Conservation (phyloP, 2,329 filamentous ascomycete species). For the Ophiostoma australiae region DNA sequence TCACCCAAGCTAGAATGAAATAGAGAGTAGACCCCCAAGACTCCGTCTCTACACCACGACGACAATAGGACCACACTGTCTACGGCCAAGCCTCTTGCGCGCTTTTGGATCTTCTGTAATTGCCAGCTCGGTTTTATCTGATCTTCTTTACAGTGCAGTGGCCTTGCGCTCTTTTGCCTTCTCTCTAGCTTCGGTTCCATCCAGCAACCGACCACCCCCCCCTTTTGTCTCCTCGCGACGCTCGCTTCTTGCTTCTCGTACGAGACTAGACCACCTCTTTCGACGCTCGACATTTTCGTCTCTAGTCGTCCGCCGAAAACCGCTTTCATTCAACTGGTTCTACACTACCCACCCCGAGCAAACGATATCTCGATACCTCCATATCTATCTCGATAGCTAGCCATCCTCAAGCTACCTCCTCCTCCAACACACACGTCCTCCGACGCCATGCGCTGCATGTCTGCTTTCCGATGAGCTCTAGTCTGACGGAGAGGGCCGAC, state of each 20-base stretch:
- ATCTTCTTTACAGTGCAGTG: neutral
- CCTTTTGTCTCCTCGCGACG: neutral
- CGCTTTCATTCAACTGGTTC: neutral
- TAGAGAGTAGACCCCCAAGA: neutral
- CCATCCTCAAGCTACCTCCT: neutral
- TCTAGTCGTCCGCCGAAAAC: neutral
- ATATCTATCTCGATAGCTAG: neutral
- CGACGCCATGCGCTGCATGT: slow-evolving; percentile 28
- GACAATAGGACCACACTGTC: neutral
- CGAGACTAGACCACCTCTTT: neutral
- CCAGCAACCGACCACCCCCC: neutral
- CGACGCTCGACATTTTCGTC: slow-evolving; percentile 1
- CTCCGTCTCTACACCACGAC: slow-evolving; percentile 4
- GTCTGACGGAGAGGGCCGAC: slow-evolving; percentile 27
- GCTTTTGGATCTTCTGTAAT: neutral
- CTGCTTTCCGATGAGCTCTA: slow-evolving; percentile 28
- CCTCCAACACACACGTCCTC: slow-evolving; percentile 15
- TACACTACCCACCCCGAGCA: neutral
- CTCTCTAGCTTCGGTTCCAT: neutral
- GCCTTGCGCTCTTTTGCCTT: neutral
- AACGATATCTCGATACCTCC: no score
- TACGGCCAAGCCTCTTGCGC: neutral
- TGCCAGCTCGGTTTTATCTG: neutral
- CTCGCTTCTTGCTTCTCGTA: slow-evolving; percentile 5
- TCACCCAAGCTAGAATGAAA: neutral